Evolutionary conservation across 306 rosid species (phyloP).

Genomic region (Mimosa pudica): DNA sequence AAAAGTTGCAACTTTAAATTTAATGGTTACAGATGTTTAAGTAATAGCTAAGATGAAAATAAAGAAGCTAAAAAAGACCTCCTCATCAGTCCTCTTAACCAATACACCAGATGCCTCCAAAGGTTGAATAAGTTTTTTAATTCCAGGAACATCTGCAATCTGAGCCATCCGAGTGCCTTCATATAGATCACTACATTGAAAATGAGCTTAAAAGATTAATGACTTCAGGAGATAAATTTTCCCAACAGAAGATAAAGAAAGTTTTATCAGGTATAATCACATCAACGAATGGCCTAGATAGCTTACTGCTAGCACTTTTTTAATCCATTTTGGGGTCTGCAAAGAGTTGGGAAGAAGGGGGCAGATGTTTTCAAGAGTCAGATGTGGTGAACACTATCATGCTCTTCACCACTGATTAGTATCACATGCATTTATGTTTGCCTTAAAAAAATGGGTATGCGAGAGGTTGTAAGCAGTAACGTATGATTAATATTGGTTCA

Average conservation of each 20-base stretch:
- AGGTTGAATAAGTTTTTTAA: constrained; percentile 75
- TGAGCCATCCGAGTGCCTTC: constrained; percentile 95
- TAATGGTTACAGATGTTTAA: not conserved
- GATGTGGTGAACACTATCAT: not conserved
- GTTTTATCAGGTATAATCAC: constrained; percentile 18
- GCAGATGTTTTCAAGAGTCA: constrained; percentile 13
- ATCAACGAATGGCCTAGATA: constrained; percentile 18
- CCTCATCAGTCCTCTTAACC: constrained; percentile 79
- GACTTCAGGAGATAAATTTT: not conserved
- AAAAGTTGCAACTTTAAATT: constrained; percentile 32
- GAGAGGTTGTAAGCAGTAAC: not conserved
- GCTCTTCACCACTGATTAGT: constrained; percentile 12
- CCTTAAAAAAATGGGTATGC: not conserved
- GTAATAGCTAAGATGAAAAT: not conserved
- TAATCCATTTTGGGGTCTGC: constrained; percentile 8
- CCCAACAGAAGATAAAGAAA: not conserved
- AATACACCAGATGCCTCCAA: constrained; percentile 75
- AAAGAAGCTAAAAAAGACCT: constrained; percentile 50
- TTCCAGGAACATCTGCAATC: constrained; percentile 64
- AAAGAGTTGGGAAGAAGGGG: not conserved
- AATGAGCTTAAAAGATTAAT: constrained; percentile 32
- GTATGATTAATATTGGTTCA: not conserved
- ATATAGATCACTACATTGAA: constrained; percentile 70
- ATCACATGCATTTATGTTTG: not conserved
- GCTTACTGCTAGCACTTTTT: constrained; percentile 2